These are phyloP conservation scores for Castanospermum australe DNA, from an alignment of 306 rosid species.

Conservation along the genomic window DNA sequence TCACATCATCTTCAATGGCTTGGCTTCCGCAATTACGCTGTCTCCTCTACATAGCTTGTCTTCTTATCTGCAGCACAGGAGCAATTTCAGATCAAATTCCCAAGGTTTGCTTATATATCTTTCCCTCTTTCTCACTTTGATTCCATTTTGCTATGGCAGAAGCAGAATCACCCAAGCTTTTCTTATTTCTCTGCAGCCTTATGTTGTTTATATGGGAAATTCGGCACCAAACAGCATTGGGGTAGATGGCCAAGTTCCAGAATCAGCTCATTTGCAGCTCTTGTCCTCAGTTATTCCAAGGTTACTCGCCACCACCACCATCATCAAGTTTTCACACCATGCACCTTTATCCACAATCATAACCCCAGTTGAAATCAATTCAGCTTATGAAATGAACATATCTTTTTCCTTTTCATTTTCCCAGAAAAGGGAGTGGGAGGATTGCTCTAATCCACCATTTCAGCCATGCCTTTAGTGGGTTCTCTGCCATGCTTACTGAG, in stretches of 20 bases:
- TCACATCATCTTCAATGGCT: constrained; percentile 49
- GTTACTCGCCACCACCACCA: not conserved
- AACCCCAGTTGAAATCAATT: not conserved
- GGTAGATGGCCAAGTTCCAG: constrained; percentile 37
- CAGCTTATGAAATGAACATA: not conserved
- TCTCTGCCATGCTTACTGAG: constrained; percentile 87
- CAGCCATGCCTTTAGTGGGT: constrained; percentile 80
- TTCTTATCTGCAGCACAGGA: constrained; percentile 30
- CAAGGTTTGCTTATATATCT: constrained; percentile 54
- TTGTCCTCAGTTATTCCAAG: constrained; percentile 64
- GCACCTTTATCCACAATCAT: not conserved
- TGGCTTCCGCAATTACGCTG: constrained; percentile 37
- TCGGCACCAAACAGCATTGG: constrained; percentile 46
- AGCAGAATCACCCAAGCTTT: not conserved
- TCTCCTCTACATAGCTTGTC: constrained; percentile 35
- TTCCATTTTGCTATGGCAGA: not conserved
- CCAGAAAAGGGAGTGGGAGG: constrained; percentile 66
- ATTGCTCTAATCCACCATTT: constrained; percentile 59
- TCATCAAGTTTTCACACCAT: not conserved
- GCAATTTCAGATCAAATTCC: constrained; percentile 51
- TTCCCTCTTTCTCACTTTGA: not conserved
- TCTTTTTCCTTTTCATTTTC: not conserved
- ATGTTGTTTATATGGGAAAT: constrained; percentile 89
- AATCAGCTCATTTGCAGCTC: constrained; percentile 55
- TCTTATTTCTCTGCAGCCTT: constrained; percentile 51